Base-by-base conservation (phyloP, 106 monocot genomes). In the Cymbidium sinense region DNA sequence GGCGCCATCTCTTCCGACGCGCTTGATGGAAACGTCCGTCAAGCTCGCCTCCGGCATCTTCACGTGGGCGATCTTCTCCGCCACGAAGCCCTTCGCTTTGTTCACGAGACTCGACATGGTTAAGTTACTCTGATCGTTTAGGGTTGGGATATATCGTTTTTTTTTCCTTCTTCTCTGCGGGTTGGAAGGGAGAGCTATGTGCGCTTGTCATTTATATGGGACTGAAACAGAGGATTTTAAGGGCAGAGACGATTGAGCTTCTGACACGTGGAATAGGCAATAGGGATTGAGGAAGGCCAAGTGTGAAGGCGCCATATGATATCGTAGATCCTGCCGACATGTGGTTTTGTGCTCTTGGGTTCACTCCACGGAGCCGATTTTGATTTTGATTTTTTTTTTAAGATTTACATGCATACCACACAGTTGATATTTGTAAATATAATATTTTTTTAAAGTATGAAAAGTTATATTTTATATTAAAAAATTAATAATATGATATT, bases 41-140 rank as follows among this genome's bases (percentile, higher is more conserved):
- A 96, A n/a, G 69, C 76, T 83, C 8, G 91, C 96, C 76, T 93
- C 93, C 50, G 96, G 96, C 82, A 85, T 96, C 80, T 87, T 79
- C 7, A 96, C 72, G 79, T 89, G 47, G 7, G 90, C 93, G 10
- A 96, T 75, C 87, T 96, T 96, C 44, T 89, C 95, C 20, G 89
- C 88, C 54, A 96, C 76, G 81, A 87, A 91, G 36, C 31, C 87
- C 87, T 93, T 93, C 33, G 96, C 93, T 82, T 91, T 91, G 83
- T 85, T 82, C 23, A 95, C 17, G 36, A 95, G 70, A 21, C 80
- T 76, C 28, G 91, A 74, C 95, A 95, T 89, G 2, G 71, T 3
- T 18, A 12, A n/a, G 11, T 47, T 13, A 2, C 15, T 47, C 13
- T 39, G 37, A 3, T 39, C n/a, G 37, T 4, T 39, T 39, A 39